Conservation (phyloP, 176 grass and related monocot genomes). For the Eleusine coracana region DNA sequence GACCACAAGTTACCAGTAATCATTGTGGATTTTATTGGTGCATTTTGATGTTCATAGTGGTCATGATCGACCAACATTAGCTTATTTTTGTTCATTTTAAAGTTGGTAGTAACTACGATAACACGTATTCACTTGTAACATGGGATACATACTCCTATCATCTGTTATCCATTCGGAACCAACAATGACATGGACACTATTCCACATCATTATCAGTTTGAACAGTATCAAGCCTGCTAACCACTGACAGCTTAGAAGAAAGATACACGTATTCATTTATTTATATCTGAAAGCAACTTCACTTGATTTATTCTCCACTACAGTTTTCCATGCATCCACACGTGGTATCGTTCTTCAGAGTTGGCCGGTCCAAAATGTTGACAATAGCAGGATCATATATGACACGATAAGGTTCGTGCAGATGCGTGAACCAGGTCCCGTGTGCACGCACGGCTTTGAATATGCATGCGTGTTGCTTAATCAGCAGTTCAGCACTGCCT, state of each 20-base stretch:
- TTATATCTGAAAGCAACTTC: neutral
- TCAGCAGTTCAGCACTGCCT: neutral
- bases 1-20: no score
- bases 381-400: neutral
- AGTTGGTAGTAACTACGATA: no score
- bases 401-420: neutral
- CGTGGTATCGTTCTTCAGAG: neutral
- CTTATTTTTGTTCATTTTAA: no score
- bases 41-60: no score
- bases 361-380: constrained; percentile 28
- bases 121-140: no score
- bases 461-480: neutral
- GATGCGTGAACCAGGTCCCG: neutral
- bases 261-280: neutral
- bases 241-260: neutral
- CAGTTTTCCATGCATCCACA: constrained; percentile 12
- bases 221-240: neutral
- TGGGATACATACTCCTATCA: no score
- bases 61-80: no score
- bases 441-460: neutral
- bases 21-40: no score
- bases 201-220: neutral
- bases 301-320: neutral
- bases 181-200: no score
- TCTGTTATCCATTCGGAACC: no score